Evolutionary conservation across 2,329 filamentous ascomycete genomes (phyloP).

Genomic region (Fusarium ambrosium): DNA sequence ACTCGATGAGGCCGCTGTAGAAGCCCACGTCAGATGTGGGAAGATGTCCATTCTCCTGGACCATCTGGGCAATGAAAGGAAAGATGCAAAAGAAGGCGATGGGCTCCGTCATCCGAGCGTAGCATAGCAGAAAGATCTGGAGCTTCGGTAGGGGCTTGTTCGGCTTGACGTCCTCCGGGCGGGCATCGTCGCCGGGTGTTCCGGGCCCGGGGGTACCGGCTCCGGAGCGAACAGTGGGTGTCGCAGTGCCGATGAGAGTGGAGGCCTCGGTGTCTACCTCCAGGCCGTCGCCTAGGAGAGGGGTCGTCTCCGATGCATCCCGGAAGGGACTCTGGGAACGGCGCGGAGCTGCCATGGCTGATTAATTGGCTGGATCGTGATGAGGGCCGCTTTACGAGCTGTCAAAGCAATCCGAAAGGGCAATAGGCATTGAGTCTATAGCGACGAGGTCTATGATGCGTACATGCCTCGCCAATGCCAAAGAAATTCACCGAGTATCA

Average conservation of each 20-base stretch:
- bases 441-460: background rate
- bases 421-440: background rate
- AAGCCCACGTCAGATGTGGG: slow-evolving; percentile 79
- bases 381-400: background rate
- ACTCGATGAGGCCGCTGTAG: slow-evolving; percentile 82
- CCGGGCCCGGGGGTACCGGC: slow-evolving; percentile 17
- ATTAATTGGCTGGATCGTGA: background rate
- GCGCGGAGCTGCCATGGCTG: slow-evolving; percentile 25
- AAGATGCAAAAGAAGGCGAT: slow-evolving; percentile 89
- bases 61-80: slow-evolving; percentile 85
- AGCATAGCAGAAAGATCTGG: slow-evolving; percentile 82
- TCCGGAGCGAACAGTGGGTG: slow-evolving; percentile 22
- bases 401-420: background rate
- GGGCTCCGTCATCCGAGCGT: slow-evolving; percentile 79
- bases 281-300: slow-evolving; percentile 35
- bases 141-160: slow-evolving; percentile 54
- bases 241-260: slow-evolving; percentile 41
- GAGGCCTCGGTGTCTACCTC: slow-evolving; percentile 45
- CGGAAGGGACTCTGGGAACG: slow-evolving; percentile 19
- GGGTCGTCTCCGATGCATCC: slow-evolving; percentile 38
- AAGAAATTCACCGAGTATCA: background rate
- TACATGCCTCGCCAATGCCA: background rate
- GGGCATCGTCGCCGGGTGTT: slow-evolving; percentile 12
- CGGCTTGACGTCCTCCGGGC: slow-evolving; percentile 6
- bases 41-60: slow-evolving; percentile 73